phyloP scores from a whole-genome alignment of 805 yeast species.

The Suhomyces kilbournensis region DNA sequence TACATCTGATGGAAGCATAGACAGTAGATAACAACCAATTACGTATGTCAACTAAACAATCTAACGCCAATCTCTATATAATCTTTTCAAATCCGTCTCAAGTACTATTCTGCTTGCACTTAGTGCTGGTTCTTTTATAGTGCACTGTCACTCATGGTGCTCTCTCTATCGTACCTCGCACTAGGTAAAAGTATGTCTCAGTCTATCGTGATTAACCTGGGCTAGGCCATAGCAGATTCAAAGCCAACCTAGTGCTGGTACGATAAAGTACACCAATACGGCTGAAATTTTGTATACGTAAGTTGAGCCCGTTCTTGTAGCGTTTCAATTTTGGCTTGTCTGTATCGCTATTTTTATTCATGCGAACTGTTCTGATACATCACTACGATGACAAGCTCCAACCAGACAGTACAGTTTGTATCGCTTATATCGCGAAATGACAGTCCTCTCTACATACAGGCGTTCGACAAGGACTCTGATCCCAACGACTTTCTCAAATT shows the following conservation, averaged over 20 bases:
- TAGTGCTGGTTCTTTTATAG: background rate
- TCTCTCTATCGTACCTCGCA: background rate
- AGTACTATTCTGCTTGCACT: background rate
- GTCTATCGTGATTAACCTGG: background rate
- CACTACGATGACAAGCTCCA: background rate
- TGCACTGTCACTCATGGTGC: background rate
- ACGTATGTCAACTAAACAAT: background rate
- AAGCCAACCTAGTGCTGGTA: background rate
- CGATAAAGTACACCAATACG: background rate
- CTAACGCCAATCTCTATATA: background rate
- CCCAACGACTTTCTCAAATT: conserved; percentile 54
- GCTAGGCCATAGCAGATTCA: background rate
- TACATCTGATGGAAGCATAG: background rate
- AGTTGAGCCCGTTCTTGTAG: background rate
- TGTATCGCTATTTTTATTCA: background rate
- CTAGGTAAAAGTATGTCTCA: background rate
- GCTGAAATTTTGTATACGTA: background rate
- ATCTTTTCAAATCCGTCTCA: background rate
- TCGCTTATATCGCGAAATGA: conserved; percentile 58
- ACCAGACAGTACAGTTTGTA: conserved; percentile 43
- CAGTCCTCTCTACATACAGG: conserved; percentile 59
- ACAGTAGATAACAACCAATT: background rate
- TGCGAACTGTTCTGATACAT: background rate
- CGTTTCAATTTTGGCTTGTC: background rate
- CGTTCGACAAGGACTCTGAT: conserved; percentile 30